Conservation (phyloP, 257 asterid species). For the Agastache rugosa region DNA sequence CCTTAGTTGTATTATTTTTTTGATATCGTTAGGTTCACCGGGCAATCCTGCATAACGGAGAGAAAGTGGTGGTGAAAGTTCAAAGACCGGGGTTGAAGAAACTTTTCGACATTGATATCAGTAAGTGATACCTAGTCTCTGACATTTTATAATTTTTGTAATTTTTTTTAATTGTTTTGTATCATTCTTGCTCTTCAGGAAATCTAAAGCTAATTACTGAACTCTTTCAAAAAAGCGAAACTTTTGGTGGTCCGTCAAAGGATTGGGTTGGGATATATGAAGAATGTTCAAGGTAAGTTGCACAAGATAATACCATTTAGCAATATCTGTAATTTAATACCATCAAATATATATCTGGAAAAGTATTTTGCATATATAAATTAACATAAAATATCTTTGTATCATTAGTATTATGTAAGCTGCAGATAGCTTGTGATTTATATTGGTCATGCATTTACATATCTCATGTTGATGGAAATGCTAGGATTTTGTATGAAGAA, state of each 20-base stretch:
- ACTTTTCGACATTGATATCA: conserved; percentile 76
- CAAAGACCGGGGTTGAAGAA: conserved; percentile 90
- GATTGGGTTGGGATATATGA: conserved; percentile 89
- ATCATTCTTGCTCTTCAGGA: conserved; percentile 50
- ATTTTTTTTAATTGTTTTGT: neutral
- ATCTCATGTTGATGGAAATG: conserved; percentile 36
- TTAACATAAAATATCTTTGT: neutral
- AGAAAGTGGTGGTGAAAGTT: conserved; percentile 80
- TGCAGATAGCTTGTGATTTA: neutral
- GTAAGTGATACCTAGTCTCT: conserved; percentile 47
- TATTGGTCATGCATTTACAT: conserved; percentile 1
- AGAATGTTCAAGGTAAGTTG: conserved; percentile 84
- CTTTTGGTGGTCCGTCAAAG: conserved; percentile 82
- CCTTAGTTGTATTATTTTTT: conserved; percentile 14
- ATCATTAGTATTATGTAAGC: neutral
- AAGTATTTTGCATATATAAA: neutral
- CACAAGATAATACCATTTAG: too few relatives aligned
- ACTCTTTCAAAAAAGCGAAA: conserved; percentile 75
- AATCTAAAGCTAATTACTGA: conserved; percentile 75
- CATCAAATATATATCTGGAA: neutral
- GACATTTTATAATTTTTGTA: neutral
- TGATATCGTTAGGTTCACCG: conserved; percentile 73
- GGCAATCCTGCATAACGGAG: conserved; percentile 82
- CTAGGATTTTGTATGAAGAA: conserved; percentile 89
- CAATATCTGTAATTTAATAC: too few relatives aligned